Base-by-base conservation (phyloP, 2,329 filamentous ascomycete species). In the Lachnellula cervina region DNA sequence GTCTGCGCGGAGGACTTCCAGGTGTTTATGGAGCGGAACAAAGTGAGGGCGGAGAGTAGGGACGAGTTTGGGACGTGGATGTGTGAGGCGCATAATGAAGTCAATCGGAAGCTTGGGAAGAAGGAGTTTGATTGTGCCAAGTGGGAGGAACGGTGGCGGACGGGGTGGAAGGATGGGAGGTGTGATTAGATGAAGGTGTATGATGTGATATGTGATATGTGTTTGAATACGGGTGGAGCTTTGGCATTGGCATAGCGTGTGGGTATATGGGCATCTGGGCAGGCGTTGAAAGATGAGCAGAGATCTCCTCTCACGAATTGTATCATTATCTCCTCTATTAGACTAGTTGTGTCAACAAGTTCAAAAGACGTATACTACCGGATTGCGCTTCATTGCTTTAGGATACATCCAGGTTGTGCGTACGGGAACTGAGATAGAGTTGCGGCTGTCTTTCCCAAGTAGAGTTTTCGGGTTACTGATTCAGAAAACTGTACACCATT, bases 141-240 rank as follows among this genome's bases (percentile, higher is more conserved):
- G 66, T 97, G 94, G 93, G 86, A 97, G 71, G 89, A 97, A 78
- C 82, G 94, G 71, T 99, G 94, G 94, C 80, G 88, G 74, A 94
- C 88, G 1, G 94, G 94, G 0, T 97, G 89, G 87, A 83, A 82
- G 70, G 86, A 86, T 66, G 83, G 83, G 32, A 76, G 80, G 2
- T 86, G 83, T 64, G 82, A 83, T 60, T 84, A 62, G 28, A 35
- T 28, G 48, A 23, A 45, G 8, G 2, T 44, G 3, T 23, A 25
- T 44, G 7, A 44, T 42, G 14, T 44, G 28, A 32, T 32, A 13
- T 32, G 9, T 11, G 9, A 11, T 11, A 32, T 19, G 19, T 14
- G n/a, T 23, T 19, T 25, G 19, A 25, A 19, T 19, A 34, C 45
- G 50, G 50, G 28, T 7, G 43, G 14, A 21, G 40, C 23, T n/a